Evolutionary conservation across 495 filamentous ascomycete genomes (phyloP).

Genomic region (Apiosordaria backusii): DNA sequence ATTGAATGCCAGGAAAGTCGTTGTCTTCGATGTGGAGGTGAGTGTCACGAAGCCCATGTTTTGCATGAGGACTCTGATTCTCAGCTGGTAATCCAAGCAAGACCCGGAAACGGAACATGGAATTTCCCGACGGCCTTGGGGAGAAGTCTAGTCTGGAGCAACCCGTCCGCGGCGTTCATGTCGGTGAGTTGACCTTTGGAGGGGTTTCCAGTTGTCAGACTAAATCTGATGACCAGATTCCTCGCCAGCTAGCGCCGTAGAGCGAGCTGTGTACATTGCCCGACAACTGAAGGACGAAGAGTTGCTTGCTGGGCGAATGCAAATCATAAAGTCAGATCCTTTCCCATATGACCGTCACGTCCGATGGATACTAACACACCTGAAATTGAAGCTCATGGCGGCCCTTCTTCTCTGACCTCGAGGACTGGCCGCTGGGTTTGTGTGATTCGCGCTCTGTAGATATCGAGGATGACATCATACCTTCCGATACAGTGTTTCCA

Average conservation of each 20-base stretch:
- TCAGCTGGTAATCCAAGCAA: not conserved
- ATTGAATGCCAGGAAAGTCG: not conserved
- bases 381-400: not conserved
- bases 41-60: not conserved
- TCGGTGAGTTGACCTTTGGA: not conserved
- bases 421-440: not conserved
- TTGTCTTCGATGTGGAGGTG: not conserved
- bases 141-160: not conserved
- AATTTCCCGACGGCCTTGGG: not conserved
- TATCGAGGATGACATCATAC: not conserved
- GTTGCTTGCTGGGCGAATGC: not conserved
- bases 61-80: not conserved
- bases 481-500: not conserved
- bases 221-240: not conserved
- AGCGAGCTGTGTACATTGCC: not conserved
- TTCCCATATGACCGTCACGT: not conserved
- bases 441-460: not conserved
- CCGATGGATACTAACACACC: not conserved
- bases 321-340: not conserved
- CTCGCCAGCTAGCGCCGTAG: not conserved
- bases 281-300: not conserved
- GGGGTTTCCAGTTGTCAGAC: not conserved
- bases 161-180: not conserved
- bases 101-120: not conserved
- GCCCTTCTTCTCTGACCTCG: not conserved